These are phyloP conservation scores for Lippia alba DNA, from an alignment of 305 asterid species.

Conservation along the genomic window DNA sequence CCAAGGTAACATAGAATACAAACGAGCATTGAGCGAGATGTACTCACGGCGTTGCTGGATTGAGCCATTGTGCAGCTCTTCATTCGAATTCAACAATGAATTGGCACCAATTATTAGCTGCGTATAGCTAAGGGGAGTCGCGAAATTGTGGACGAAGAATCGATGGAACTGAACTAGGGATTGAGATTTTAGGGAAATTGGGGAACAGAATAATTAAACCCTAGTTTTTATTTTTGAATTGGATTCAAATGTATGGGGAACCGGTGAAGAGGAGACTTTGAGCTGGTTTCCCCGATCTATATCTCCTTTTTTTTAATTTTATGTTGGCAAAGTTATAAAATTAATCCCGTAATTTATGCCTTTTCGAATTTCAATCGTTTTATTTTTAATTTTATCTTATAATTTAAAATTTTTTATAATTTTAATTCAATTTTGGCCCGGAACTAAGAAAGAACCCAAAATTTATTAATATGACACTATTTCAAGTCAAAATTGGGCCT, in stretches of 20 bases:
- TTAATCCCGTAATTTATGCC: no score
- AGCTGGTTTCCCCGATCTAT: neutral
- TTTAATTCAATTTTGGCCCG: no score
- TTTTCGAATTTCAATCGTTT: no score
- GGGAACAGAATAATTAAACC: constrained; percentile 29
- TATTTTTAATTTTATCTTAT: no score
- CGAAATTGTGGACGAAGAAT: constrained; percentile 14
- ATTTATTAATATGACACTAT: no score
- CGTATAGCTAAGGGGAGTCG: neutral
- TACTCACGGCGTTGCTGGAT: constrained; percentile 62
- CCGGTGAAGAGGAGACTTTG: neutral
- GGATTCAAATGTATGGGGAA: constrained; percentile 1
- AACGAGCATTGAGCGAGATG: constrained; percentile 19
- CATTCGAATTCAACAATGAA: constrained; percentile 18
- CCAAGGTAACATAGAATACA: neutral
- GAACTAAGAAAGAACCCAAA: no score
- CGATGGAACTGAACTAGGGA: constrained; percentile 1
- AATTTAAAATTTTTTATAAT: no score
- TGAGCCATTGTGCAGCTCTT: constrained; percentile 57
- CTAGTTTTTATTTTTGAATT: constrained; percentile 31
- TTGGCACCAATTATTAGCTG: constrained; percentile 8
- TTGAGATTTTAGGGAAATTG: constrained; percentile 5
- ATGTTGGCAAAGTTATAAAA: no score
- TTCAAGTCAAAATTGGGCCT: no score
- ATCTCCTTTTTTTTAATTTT: no score